Evolutionary conservation across 495 filamentous ascomycete genomes (phyloP).

Genomic region (Sordaria brevicollis): DNA sequence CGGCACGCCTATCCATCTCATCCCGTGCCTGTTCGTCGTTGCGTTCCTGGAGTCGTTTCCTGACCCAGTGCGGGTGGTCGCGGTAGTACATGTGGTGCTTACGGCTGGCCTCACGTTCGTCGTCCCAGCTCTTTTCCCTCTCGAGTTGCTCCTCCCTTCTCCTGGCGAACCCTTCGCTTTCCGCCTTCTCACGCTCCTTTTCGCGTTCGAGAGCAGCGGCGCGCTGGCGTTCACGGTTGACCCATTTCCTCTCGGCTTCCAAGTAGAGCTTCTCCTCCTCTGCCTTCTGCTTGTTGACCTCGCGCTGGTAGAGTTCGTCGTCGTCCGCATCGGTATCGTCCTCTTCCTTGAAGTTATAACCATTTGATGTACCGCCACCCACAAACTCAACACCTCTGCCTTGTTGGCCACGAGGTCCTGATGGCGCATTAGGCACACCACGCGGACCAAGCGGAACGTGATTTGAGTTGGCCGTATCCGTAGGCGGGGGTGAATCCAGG

Average conservation of each 20-base stretch:
- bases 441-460: slow-evolving; percentile 73
- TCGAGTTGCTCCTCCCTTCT: slow-evolving; percentile 52
- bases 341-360: slow-evolving; percentile 53
- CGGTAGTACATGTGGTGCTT: slow-evolving; percentile 76
- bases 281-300: slow-evolving; percentile 55
- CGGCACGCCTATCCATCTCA: slow-evolving; percentile 67
- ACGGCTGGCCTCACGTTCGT: slow-evolving; percentile 65
- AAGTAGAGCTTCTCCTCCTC: slow-evolving; percentile 75
- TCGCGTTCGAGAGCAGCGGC: slow-evolving; percentile 79
- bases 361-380: slow-evolving; percentile 61
- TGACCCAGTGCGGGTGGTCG: slow-evolving; percentile 74
- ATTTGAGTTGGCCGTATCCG: slow-evolving; percentile 52
- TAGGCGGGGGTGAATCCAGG: slow-evolving; percentile 57
- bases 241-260: slow-evolving; percentile 81
- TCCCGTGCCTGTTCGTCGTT: slow-evolving; percentile 64
- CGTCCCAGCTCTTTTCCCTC: slow-evolving; percentile 72
- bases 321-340: slow-evolving; percentile 87
- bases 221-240: slow-evolving; percentile 75
- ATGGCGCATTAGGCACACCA: slow-evolving; percentile 67
- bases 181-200: slow-evolving; percentile 63
- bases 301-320: slow-evolving; percentile 68
- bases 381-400: slow-evolving; percentile 63
- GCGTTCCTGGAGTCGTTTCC: slow-evolving; percentile 65
- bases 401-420: slow-evolving; percentile 58
- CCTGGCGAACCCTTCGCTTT: slow-evolving; percentile 53